These are phyloP conservation scores for Diaporthe citrichinensis DNA, from an alignment of 2,329 filamentous ascomycete species.

Conservation along the genomic window DNA sequence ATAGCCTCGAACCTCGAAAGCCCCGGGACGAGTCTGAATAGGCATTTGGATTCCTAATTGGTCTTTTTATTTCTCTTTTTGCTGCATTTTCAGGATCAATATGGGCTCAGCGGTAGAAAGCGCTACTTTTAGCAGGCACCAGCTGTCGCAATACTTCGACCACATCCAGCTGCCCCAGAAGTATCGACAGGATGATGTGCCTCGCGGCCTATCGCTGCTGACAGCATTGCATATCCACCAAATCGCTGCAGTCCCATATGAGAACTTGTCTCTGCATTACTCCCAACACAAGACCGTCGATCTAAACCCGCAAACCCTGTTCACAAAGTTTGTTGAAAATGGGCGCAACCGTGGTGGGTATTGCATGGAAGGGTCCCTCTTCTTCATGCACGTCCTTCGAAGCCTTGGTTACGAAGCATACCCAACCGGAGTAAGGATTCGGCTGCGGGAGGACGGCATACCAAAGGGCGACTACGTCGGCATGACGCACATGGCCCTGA, in stretches of 20 bases:
- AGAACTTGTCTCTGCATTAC: slow-evolving; percentile 70
- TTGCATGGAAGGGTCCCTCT: slow-evolving; percentile 71
- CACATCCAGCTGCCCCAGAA: slow-evolving; percentile 44
- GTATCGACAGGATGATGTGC: slow-evolving; percentile 43
- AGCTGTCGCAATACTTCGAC: slow-evolving; percentile 45
- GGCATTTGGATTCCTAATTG: background rate
- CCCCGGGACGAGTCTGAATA: background rate
- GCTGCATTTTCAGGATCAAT: background rate
- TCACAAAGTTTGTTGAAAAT: slow-evolving; percentile 62
- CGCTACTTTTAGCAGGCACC: slow-evolving; percentile 23
- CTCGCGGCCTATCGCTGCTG: slow-evolving; percentile 54
- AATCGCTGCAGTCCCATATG: slow-evolving; percentile 67
- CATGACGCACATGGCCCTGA: slow-evolving; percentile 71
- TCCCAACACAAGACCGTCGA: slow-evolving; percentile 53
- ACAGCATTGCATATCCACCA: slow-evolving; percentile 59
- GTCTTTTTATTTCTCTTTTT: background rate
- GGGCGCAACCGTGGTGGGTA: slow-evolving; percentile 67
- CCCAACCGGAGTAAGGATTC: slow-evolving; percentile 66
- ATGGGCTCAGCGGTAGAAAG: background rate
- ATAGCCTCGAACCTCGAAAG: background rate
- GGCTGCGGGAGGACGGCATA: slow-evolving; percentile 55
- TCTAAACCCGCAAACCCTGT: slow-evolving; percentile 63
- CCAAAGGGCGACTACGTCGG: slow-evolving; percentile 56
- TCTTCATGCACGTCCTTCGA: slow-evolving; percentile 57
- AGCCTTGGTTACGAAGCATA: slow-evolving; percentile 47